phyloP scores from a whole-genome alignment of 352 stramenopile species.

The Peronospora tabacina region DNA sequence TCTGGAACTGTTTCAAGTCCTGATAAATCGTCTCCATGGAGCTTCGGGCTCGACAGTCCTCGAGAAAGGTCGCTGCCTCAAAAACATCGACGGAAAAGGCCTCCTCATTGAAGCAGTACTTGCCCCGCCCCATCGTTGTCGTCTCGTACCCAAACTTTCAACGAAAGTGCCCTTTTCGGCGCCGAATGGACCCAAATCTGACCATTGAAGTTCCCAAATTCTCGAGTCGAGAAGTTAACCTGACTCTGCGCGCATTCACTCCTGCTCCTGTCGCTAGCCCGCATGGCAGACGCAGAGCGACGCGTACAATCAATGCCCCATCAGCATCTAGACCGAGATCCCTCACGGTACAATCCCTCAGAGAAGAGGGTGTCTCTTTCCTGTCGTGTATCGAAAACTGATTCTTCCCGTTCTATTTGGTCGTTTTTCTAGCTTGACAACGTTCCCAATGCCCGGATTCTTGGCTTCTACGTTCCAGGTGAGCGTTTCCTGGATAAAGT shows the following conservation, averaged over 20 bases:
- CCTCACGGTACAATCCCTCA: constrained; percentile 32
- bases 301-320: constrained; percentile 40
- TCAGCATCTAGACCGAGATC: constrained; percentile 43
- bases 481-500: background rate
- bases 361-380: too few species aligned
- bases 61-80: constrained; percentile 56
- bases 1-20: constrained; percentile 80
- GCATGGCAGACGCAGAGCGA: constrained; percentile 23
- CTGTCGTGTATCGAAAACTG: too few species aligned
- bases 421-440: constrained; percentile 40
- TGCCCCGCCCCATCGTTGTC: constrained; percentile 30
- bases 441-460: constrained; percentile 56
- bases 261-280: background rate
- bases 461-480: constrained; percentile 48
- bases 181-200: background rate
- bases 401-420: background rate
- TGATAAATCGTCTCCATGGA: constrained; percentile 83
- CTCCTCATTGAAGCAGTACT: constrained; percentile 81
- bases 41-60: constrained; percentile 62
- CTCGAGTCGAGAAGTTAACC: too few species aligned
- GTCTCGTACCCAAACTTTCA: background rate
- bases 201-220: background rate
- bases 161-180: background rate
- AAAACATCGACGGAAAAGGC: constrained; percentile 73
- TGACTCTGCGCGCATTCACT: background rate